Conservation (phyloP, 768 basidiomycete species). For the Podaxis sp. region DNA sequence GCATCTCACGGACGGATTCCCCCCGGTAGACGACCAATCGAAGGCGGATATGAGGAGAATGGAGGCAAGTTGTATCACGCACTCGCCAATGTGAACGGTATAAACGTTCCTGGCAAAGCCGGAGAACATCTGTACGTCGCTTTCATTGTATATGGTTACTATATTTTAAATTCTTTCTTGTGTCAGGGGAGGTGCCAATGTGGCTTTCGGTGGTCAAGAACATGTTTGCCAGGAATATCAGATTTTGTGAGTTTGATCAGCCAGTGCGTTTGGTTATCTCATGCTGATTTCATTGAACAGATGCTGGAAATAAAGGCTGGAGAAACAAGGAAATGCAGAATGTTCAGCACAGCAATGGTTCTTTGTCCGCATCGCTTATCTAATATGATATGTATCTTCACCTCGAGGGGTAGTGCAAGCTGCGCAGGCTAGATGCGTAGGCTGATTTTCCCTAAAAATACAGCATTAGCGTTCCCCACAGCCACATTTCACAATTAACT, state of each 20-base stretch:
- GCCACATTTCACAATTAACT: slow-evolving; percentile 20
- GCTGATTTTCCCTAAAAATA: slow-evolving; percentile 42
- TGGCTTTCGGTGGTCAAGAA: slow-evolving; percentile 44
- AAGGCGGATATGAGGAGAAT: slow-evolving; percentile 72
- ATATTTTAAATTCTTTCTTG: background rate
- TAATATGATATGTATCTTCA: slow-evolving; percentile 21
- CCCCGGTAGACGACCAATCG: slow-evolving; percentile 50
- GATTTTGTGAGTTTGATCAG: slow-evolving; percentile 37
- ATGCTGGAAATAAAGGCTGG: slow-evolving; percentile 29
- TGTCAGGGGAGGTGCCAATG: slow-evolving; percentile 35
- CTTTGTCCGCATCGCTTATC: background rate
- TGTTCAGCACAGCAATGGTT: background rate
- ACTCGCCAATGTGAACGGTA: slow-evolving; percentile 42
- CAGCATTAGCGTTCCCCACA: too few species aligned
- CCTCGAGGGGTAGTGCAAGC: slow-evolving; percentile 55
- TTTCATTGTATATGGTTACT: background rate
- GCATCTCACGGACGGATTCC: slow-evolving; percentile 61
- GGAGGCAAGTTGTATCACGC: slow-evolving; percentile 70
- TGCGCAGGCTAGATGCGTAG: slow-evolving; percentile 53
- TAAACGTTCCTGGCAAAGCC: slow-evolving; percentile 70
- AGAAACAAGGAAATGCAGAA: background rate
- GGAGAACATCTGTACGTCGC: slow-evolving; percentile 60
- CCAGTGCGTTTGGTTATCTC: background rate
- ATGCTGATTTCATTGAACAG: slow-evolving; percentile 17
- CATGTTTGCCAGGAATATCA: slow-evolving; percentile 37